Evolutionary conservation across 495 filamentous ascomycete species (phyloP).

Genomic region (Neurospora sp.): DNA sequence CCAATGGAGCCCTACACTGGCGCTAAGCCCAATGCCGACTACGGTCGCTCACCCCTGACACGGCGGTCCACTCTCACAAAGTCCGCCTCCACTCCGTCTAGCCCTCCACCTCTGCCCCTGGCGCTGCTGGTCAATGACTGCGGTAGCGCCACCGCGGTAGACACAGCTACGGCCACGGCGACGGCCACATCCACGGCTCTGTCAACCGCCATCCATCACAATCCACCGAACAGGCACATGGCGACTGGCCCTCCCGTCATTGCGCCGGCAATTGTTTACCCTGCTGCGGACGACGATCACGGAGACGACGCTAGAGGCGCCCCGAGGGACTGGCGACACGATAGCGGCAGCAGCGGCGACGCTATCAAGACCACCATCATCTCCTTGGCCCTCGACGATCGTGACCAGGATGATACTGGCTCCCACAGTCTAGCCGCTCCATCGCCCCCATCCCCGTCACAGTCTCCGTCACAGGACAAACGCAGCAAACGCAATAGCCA

Average conservation of each 20-base stretch:
- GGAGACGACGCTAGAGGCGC: not conserved
- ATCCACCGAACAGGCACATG: slow-evolving; percentile 1
- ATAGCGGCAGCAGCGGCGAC: not conserved
- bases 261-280: not conserved
- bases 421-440: not conserved
- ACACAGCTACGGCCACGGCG: slow-evolving; percentile 10
- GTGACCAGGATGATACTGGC: slow-evolving; percentile 5
- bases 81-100: not conserved
- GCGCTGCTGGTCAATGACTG: not conserved
- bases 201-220: not conserved
- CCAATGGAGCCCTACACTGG: not conserved
- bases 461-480: not conserved
- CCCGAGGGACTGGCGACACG: not conserved
- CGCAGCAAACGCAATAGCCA: not conserved
- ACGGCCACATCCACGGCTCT: slow-evolving; percentile 12
- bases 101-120: not conserved
- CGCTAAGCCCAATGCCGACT: not conserved
- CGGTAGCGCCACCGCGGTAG: not conserved
- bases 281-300: slow-evolving; percentile 7
- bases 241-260: slow-evolving; percentile 3
- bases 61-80: not conserved
- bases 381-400: slow-evolving; percentile 9
- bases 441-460: not conserved
- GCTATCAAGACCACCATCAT: slow-evolving; percentile 1
- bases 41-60: not conserved